These are phyloP conservation scores for Fragilariopsis cylindrus DNA, from an alignment of 108 stramenopile species.

Conservation along the genomic window DNA sequence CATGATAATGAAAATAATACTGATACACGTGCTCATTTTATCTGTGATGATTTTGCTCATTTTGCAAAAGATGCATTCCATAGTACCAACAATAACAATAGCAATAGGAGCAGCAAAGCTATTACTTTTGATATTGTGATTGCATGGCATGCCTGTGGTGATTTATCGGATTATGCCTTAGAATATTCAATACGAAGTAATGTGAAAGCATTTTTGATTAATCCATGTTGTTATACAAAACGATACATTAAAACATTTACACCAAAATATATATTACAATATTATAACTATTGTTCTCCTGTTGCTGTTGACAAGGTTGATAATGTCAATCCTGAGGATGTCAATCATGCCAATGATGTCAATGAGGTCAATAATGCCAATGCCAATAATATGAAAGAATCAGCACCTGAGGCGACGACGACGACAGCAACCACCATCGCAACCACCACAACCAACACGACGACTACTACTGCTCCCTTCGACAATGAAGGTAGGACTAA, in stretches of 20 bases:
- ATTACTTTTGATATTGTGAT: constrained; percentile 18
- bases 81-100: neutral
- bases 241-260: constrained; percentile 12
- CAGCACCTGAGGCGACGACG: too few species aligned
- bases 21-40: neutral
- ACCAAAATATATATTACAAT: neutral
- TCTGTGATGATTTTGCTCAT: neutral
- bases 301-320: neutral
- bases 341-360: neutral
- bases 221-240: constrained; percentile 47
- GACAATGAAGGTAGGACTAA: too few species aligned
- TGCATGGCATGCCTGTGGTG: constrained; percentile 66
- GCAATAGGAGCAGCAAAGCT: neutral
- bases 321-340: neutral
- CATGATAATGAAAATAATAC: too few species aligned
- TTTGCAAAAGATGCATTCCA: neutral
- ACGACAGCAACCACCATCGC: too few species aligned
- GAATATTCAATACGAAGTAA: constrained; percentile 17
- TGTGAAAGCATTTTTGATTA: constrained; percentile 32
- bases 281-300: neutral
- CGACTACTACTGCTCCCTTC: too few species aligned
- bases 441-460: too few species aligned
- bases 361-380: neutral
- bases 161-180: constrained; percentile 61
- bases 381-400: neutral